These are phyloP conservation scores for Cladosporium sp. DNA, from an alignment of 2,329 filamentous ascomycete species.

Conservation along the genomic window DNA sequence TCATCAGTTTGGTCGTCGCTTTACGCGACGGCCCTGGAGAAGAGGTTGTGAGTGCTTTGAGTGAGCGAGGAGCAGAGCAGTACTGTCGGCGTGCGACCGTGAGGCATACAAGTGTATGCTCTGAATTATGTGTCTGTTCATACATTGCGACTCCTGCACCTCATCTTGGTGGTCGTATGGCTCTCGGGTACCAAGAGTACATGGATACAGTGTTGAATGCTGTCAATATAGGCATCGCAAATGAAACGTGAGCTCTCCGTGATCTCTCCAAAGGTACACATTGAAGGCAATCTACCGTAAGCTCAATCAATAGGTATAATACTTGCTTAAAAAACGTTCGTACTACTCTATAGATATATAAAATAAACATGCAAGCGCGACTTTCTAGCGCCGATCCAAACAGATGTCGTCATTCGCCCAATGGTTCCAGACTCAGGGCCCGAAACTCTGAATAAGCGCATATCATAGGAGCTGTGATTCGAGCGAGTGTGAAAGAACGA, in stretches of 20 bases:
- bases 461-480: background rate
- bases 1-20: constrained; percentile 58
- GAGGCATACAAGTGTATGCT: too few relatives aligned
- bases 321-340: background rate
- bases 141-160: background rate
- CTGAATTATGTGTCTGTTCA: too few relatives aligned
- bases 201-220: background rate
- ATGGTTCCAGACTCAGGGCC: background rate
- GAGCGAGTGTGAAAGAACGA: background rate
- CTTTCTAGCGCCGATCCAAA: constrained; percentile 6
- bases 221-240: background rate
- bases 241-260: background rate
- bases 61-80: background rate
- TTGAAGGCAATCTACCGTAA: background rate
- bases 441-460: background rate
- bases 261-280: background rate
- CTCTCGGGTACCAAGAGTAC: background rate
- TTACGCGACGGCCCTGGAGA: constrained; percentile 43
- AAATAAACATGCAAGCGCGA: background rate
- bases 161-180: background rate
- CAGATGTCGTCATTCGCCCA: constrained; percentile 12
- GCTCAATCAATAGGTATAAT: background rate
- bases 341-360: background rate
- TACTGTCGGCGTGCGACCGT: background rate
- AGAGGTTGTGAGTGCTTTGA: background rate